A percentile compares a stretch with the other conserved stretches of the same genome.
Evolutionary conservation across 1,284 basidiomycete genomes (phyloP).

Genomic region (Thelephora terrestris): DNA sequence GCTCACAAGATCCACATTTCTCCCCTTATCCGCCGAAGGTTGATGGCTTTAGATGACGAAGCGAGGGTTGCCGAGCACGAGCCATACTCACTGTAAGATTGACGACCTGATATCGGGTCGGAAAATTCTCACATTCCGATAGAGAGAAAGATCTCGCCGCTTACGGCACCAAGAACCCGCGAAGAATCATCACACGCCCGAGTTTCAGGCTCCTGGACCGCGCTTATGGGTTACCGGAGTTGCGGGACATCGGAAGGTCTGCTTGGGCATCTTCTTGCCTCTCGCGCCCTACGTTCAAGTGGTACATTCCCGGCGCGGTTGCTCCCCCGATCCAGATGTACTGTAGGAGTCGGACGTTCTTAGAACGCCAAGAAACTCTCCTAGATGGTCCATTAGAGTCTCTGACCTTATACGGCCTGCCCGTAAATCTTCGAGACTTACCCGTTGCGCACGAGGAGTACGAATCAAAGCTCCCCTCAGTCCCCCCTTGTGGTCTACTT

Average conservation of each 20-base stretch:
- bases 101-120: constrained; percentile 4
- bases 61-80: constrained; percentile 29
- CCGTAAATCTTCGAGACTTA: constrained; percentile 58
- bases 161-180: constrained; percentile 22
- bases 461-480: constrained; percentile 43
- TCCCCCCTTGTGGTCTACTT: constrained; percentile 66
- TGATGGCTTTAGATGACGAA: constrained; percentile 41
- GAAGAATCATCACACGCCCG: constrained; percentile 21
- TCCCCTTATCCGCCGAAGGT: constrained; percentile 43
- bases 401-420: constrained; percentile 79
- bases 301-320: constrained; percentile 74
- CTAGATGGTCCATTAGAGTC: constrained; percentile 64
- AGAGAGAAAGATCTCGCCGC: constrained; percentile 57
- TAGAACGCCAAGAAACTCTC: constrained; percentile 58
- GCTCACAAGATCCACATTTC: constrained; percentile 50
- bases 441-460: constrained; percentile 43
- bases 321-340: constrained; percentile 77
- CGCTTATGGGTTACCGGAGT: constrained; percentile 40
- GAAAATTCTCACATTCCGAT: constrained; percentile 8
- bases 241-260: constrained; percentile 50
- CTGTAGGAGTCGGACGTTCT: constrained; percentile 72
- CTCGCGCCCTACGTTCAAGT: constrained; percentile 69
- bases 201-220: constrained; percentile 26
- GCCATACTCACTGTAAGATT: constrained; percentile 39
- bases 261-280: constrained; percentile 72